Evolutionary conservation across 2,329 filamentous ascomycete species (phyloP).

Genomic region (Fusarium chaquense): DNA sequence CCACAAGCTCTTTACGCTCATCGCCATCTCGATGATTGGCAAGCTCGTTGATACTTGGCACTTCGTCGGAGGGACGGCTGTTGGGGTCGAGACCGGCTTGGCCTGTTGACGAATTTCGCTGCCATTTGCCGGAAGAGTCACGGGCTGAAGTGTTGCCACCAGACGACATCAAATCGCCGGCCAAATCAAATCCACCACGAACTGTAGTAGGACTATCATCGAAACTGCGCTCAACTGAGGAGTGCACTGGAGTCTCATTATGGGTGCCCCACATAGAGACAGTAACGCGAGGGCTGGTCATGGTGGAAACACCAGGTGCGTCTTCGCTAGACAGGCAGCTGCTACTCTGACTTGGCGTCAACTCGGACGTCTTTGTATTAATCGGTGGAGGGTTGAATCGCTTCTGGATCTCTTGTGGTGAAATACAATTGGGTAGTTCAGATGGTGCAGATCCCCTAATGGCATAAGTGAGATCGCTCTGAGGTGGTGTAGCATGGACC

Average conservation of each 20-base stretch:
- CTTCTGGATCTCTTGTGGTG: constrained; percentile 58
- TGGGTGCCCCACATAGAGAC: constrained; percentile 68
- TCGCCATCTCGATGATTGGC: constrained; percentile 56
- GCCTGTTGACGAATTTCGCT: constrained; percentile 54
- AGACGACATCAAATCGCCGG: constrained; percentile 56
- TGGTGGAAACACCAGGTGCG: constrained; percentile 55
- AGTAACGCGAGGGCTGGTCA: constrained; percentile 67
- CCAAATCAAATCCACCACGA: constrained; percentile 53
- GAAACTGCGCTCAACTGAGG: constrained; percentile 56
- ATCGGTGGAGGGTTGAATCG: constrained; percentile 53
- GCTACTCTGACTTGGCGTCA: constrained; percentile 64
- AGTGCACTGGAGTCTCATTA: constrained; percentile 52
- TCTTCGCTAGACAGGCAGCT: constrained; percentile 66
- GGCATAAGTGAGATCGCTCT: constrained; percentile 50
- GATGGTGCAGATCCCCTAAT: constrained; percentile 41
- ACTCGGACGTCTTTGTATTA: constrained; percentile 52
- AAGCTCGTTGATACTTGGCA: constrained; percentile 64
- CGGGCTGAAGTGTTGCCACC: constrained; percentile 49
- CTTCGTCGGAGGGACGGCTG: constrained; percentile 58
- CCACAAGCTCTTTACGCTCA: constrained; percentile 64
- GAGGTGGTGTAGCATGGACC: constrained; percentile 59
- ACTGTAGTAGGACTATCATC: constrained; percentile 54
- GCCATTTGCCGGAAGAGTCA: constrained; percentile 58
- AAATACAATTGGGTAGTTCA: constrained; percentile 53
- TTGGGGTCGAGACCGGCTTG: constrained; percentile 62